Evolutionary conservation across 2,329 filamentous ascomycete species (phyloP).

Genomic region (Penicillium sp.): DNA sequence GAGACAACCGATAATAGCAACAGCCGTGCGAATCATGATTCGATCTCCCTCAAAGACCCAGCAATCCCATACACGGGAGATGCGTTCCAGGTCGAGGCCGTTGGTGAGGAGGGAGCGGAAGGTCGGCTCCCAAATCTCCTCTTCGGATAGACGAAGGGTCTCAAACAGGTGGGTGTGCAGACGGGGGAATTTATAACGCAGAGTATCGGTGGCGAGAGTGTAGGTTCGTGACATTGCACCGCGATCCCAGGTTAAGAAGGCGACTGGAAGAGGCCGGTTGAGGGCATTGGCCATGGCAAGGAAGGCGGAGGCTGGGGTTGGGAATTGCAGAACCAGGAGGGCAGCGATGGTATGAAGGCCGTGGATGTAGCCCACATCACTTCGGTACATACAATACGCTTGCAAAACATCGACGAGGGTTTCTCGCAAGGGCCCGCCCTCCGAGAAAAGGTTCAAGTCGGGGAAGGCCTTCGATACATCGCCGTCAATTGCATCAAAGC

Average conservation of each 20-base stretch:
- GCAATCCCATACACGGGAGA: slow-evolving; percentile 64
- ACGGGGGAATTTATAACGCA: slow-evolving; percentile 62
- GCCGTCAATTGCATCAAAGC: slow-evolving; percentile 57
- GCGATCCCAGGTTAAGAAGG: slow-evolving; percentile 63
- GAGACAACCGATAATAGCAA: slow-evolving; percentile 49
- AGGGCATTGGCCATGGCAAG: slow-evolving; percentile 64
- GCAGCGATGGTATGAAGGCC: slow-evolving; percentile 65
- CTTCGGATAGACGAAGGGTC: slow-evolving; percentile 43
- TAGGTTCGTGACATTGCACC: slow-evolving; percentile 61
- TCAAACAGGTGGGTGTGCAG: slow-evolving; percentile 58
- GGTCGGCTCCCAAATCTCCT: slow-evolving; percentile 57
- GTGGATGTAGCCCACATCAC: slow-evolving; percentile 64
- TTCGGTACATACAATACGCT: slow-evolving; percentile 67
- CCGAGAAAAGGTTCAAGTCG: slow-evolving; percentile 62
- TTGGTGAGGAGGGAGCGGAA: slow-evolving; percentile 59
- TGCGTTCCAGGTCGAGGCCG: slow-evolving; percentile 56
- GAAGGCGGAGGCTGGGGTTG: slow-evolving; percentile 58
- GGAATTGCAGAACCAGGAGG: slow-evolving; percentile 61
- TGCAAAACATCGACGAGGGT: slow-evolving; percentile 63
- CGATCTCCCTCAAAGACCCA: slow-evolving; percentile 65
- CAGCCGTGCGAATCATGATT: slow-evolving; percentile 50
- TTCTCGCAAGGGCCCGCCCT: slow-evolving; percentile 58
- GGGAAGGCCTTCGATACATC: slow-evolving; percentile 62
- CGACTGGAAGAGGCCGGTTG: slow-evolving; percentile 64
- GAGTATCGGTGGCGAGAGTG: slow-evolving; percentile 57